Base-by-base conservation (phyloP, 805 yeast genomes). In the Candida ulmi region DNA sequence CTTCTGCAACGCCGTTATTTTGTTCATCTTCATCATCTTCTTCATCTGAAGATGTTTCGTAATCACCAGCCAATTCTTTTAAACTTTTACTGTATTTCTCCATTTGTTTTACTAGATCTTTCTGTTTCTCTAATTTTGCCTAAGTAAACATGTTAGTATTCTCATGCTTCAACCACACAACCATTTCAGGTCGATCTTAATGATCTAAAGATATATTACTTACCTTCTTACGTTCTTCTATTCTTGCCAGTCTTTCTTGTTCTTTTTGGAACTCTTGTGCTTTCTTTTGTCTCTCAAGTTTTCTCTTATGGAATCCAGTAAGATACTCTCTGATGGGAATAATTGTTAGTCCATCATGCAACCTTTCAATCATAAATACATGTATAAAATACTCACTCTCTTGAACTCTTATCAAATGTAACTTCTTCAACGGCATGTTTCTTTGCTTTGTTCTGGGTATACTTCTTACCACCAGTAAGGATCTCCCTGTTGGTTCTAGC, bases 271-370 rank as follows among this genome's bases (percentile, higher is more conserved):
- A 79, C 43, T 76, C 86, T 49, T 77, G 79, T 0, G 97, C 98
- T 47, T 82, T 80, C 65, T 88, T 90, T 63, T 85, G 84, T 60
- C 98, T 74, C 55, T 85, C 85, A 15, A 91, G 59, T 59, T 91
- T 91, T 55, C 99, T 76, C 65, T 91, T 91, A 62, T 93, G 98
- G 61, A 91, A 91, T 30, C 99, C 99, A 3, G 97, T 91, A 49
- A 91, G 66, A 60, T 80, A 91, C 44, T 91, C 95, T 24, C 67
- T 61, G 24, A 21, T 21, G n/a, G n/a, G n/a, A 18, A 18, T 15
- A 12, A 17, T 17, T 3, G 16, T 30, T 27, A 30, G 26, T 23
- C n/a, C 23, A 17, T 16, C 7, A 29, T n/a, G 2, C 19, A n/a
- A 35, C n/a, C 9, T 21, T 11, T 13, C 16, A 4, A 23, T n/a